Percentiles rank a stretch among this genome's conserved stretches.
These are phyloP conservation scores for Nicotiana obtusifolia DNA, from an alignment of 257 asterid genomes.

Conservation along the genomic window DNA sequence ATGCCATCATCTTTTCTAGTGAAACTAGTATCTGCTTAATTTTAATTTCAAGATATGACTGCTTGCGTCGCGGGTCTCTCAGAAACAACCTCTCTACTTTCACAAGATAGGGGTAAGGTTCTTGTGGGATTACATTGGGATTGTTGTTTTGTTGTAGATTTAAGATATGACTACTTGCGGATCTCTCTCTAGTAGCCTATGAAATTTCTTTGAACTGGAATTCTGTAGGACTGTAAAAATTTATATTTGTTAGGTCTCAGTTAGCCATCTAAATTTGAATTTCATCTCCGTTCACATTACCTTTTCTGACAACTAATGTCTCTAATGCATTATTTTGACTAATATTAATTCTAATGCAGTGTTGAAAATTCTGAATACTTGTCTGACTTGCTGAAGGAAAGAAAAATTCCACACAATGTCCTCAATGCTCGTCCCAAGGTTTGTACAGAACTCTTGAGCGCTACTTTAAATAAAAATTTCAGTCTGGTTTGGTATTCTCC, in stretches of 20 bases:
- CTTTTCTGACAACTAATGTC: conserved; percentile 14
- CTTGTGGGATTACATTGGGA: no score
- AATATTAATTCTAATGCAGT: conserved; percentile 40
- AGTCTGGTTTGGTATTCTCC: conserved; percentile 2
- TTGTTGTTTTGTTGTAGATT: not conserved
- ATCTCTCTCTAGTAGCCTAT: not conserved
- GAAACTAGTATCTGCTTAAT: conserved; percentile 5
- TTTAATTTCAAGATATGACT: not conserved
- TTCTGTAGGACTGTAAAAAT: not conserved
- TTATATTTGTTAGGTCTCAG: not conserved
- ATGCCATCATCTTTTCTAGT: not conserved
- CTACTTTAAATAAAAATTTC: conserved; percentile 2
- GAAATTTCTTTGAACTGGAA: not conserved
- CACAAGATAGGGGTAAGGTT: no score
- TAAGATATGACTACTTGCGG: not conserved
- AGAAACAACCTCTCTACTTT: no score
- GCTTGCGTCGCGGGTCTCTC: not conserved
- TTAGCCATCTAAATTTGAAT: not conserved
- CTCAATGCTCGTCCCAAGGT: conserved; percentile 99
- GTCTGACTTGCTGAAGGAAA: conserved; percentile 64
- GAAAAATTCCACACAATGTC: conserved; percentile 83
- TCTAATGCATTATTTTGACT: conserved; percentile 13
- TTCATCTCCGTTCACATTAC: not conserved
- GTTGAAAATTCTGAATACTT: conserved; percentile 91
- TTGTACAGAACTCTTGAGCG: conserved; percentile 15